Evolutionary conservation across 2,329 filamentous ascomycete genomes (phyloP).

Genomic region (Beauveria scarabaeidicola): DNA sequence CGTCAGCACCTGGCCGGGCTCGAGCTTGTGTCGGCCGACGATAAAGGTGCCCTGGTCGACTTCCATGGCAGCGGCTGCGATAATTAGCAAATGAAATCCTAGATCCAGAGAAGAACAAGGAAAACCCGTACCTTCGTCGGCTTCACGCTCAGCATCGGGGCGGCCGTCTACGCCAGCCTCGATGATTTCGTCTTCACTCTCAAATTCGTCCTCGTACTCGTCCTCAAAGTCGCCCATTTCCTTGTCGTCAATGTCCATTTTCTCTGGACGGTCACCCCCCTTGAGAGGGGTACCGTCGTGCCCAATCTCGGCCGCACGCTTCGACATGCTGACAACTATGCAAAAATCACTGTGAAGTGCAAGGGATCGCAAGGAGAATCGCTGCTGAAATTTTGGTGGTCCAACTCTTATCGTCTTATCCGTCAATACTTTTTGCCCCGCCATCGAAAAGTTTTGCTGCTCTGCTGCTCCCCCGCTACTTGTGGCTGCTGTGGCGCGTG

Average conservation of each 20-base stretch:
- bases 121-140: conserved; percentile 60
- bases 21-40: conserved; percentile 84
- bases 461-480: not conserved
- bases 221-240: conserved; percentile 84
- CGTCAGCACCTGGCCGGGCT: conserved; percentile 80
- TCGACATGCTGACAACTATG: conserved; percentile 41
- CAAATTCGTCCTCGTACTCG: conserved; percentile 87
- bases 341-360: not conserved
- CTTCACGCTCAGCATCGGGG: conserved; percentile 86
- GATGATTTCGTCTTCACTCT: conserved; percentile 82
- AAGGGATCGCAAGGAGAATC: not conserved
- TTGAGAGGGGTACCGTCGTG: conserved; percentile 45
- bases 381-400: not conserved
- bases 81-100: conserved; percentile 20
- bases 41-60: conserved; percentile 94
- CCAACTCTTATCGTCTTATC: conserved; percentile 9
- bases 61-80: conserved; percentile 58
- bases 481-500: not conserved
- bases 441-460: conserved; percentile 7
- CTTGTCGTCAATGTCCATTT: conserved; percentile 57
- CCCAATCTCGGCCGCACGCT: conserved; percentile 46
- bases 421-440: conserved; percentile 5
- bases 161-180: conserved; percentile 91
- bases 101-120: conserved; percentile 17
- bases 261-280: conserved; percentile 51